A percentile compares a stretch with the other conserved stretches of the same genome.
phyloP scores from a whole-genome alignment of 768 basidiomycete genomes.

The Phylloporus arenicola region DNA sequence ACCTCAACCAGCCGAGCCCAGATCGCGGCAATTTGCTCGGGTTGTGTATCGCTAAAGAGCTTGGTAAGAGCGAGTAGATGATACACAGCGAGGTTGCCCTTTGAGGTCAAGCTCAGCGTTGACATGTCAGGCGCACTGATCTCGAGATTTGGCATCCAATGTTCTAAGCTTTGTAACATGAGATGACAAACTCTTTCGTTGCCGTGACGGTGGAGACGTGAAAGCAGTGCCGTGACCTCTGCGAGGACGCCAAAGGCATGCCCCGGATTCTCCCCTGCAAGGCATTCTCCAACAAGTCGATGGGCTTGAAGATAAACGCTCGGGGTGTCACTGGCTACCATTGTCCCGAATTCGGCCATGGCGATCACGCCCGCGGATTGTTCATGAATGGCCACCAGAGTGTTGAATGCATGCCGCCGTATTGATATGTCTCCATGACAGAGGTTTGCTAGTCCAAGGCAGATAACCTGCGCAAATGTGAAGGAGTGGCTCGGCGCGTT shows the following conservation, averaged over 20 bases:
- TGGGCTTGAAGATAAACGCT: conserved; percentile 80
- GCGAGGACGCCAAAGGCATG: conserved; percentile 60
- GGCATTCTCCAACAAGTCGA: conserved; percentile 66
- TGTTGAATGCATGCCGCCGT: conserved; percentile 71
- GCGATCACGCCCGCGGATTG: conserved; percentile 61
- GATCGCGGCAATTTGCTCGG: conserved; percentile 74
- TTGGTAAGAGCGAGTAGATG: conserved; percentile 81
- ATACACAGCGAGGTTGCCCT: conserved; percentile 63
- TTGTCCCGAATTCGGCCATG: conserved; percentile 69
- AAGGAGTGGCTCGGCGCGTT: conserved; percentile 51
- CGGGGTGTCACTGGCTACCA: conserved; percentile 64
- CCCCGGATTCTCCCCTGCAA: conserved; percentile 71
- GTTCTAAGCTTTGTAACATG: conserved; percentile 73
- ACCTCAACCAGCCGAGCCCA: conserved; percentile 76
- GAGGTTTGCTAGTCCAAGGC: conserved; percentile 79
- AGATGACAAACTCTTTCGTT: conserved; percentile 48
- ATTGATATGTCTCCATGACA: conserved; percentile 61
- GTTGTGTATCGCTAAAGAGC: conserved; percentile 64
- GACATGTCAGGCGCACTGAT: conserved; percentile 42
- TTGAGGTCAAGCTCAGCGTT: conserved; percentile 27
- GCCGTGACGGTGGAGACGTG: conserved; percentile 50
- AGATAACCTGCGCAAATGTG: conserved; percentile 68
- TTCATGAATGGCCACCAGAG: conserved; percentile 68
- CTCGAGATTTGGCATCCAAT: conserved; percentile 77
- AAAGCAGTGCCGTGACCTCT: conserved; percentile 70